A percentile compares a stretch with the other conserved stretches of the same genome.
Evolutionary conservation across 2,329 filamentous ascomycete species (phyloP).

Genomic region (Pseudogymnoascus sp.): DNA sequence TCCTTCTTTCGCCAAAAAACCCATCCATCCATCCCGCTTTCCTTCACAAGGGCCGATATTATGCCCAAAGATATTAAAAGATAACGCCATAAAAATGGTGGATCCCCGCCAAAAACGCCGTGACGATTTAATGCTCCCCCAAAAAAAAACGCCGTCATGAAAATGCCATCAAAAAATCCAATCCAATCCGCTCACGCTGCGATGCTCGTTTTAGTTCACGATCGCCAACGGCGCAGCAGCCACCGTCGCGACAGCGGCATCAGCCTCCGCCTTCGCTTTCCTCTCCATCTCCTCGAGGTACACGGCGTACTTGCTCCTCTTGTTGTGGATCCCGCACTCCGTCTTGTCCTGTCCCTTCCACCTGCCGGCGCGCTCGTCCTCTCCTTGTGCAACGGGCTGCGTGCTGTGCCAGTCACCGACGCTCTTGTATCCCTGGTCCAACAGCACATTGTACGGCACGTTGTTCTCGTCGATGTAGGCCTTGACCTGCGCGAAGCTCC

Average conservation of each 20-base stretch:
- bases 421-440: conserved; percentile 95
- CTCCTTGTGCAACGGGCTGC: conserved; percentile 75
- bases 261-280: conserved; percentile 24
- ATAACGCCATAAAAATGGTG: background rate
- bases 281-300: conserved; percentile 38
- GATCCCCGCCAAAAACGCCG: background rate
- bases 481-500: conserved; percentile 85
- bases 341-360: conserved; percentile 97
- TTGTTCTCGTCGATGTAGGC: conserved; percentile 76
- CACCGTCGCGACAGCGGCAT: background rate
- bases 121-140: background rate
- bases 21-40: background rate
- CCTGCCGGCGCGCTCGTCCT: conserved; percentile 90
- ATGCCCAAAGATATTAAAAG: background rate
- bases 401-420: conserved; percentile 98
- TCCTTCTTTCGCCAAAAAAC: background rate
- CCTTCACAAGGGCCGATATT: background rate
- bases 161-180: background rate
- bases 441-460: conserved; percentile 86
- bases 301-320: conserved; percentile 84
- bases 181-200: background rate
- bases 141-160: background rate
- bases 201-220: background rate
- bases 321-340: conserved; percentile 98
- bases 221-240: background rate